Conservation (phyloP, 2,329 filamentous ascomycete species). For the Aulographum hederae region DNA sequence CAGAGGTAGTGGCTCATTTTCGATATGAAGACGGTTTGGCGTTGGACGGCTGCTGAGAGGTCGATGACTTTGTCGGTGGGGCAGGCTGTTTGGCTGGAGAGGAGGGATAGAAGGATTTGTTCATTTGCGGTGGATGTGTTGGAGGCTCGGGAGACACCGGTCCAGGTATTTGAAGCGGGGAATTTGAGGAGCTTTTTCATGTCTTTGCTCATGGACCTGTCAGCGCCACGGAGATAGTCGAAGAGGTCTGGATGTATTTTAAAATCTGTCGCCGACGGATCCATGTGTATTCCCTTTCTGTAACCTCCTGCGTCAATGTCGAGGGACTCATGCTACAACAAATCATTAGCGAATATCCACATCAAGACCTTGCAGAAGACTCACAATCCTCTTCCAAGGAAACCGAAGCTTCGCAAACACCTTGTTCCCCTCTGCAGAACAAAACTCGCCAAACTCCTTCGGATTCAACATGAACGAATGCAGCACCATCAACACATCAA, state of each 20-base stretch:
- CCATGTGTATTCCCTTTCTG: neutral
- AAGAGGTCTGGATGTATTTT: too few relatives aligned
- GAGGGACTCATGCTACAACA: neutral
- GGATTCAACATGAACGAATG: neutral
- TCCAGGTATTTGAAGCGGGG: neutral
- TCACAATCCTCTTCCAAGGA: neutral
- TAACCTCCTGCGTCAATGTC: neutral
- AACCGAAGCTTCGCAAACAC: neutral
- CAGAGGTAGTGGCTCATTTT: neutral
- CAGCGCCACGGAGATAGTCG: too few relatives aligned
- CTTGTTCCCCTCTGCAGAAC: neutral
- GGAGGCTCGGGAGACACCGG: neutral
- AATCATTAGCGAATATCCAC: neutral
- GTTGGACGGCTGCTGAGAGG: neutral
- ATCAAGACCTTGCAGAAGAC: neutral
- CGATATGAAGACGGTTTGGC: neutral
- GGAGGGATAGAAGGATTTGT: neutral
- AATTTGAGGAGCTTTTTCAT: neutral
- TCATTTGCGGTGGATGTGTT: neutral
- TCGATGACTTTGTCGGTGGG: neutral
- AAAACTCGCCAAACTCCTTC: neutral
- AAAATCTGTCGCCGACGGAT: too few relatives aligned
- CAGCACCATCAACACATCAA: neutral
- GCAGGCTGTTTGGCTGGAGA: neutral
- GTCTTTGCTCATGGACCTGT: neutral